A percentile compares a stretch with the other conserved stretches of the same genome.
These are phyloP conservation scores for Candida michaelii DNA, from an alignment of 805 yeast species.

Conservation along the genomic window DNA sequence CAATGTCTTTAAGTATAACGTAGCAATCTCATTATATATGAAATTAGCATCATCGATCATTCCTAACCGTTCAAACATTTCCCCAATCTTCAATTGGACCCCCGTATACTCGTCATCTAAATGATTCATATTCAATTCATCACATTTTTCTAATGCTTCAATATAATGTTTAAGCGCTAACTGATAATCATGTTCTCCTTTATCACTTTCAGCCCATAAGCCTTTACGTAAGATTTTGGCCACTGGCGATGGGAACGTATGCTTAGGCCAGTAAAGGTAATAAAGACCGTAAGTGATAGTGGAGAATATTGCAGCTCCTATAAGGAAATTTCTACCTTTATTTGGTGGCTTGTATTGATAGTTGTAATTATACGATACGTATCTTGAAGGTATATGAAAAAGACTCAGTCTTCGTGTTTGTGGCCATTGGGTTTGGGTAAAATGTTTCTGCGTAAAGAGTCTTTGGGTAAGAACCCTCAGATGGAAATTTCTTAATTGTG, in stretches of 20 bases:
- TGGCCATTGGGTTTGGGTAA: background rate
- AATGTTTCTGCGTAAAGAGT: background rate
- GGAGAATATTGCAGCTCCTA: conserved; percentile 12
- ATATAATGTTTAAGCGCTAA: conserved; percentile 72
- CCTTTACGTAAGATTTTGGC: conserved; percentile 74
- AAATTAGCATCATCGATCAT: conserved; percentile 63
- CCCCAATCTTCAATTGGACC: conserved; percentile 81
- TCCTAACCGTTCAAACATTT: conserved; percentile 74
- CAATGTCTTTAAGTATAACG: conserved; percentile 55
- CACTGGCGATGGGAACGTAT: conserved; percentile 66
- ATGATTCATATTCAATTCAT: conserved; percentile 52
- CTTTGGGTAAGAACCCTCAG: background rate
- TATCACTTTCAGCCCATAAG: conserved; percentile 79
- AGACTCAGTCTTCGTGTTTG: background rate
- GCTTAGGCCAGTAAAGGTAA: conserved; percentile 62
- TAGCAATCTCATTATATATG: conserved; percentile 65
- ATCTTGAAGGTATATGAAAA: background rate
- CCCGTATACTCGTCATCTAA: conserved; percentile 85
- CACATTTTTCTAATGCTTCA: conserved; percentile 68
- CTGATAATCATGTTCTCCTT: conserved; percentile 59
- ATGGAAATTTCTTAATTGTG: background rate
- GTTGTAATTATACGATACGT: conserved; percentile 10
- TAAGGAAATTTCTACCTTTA: conserved; percentile 7
- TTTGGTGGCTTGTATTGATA: conserved; percentile 11
- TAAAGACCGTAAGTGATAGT: conserved; percentile 22